Percentiles rank a stretch among this genome's conserved stretches.
Conservation (phyloP, 2,329 filamentous ascomycete species). For the Fusarium napiforme region DNA sequence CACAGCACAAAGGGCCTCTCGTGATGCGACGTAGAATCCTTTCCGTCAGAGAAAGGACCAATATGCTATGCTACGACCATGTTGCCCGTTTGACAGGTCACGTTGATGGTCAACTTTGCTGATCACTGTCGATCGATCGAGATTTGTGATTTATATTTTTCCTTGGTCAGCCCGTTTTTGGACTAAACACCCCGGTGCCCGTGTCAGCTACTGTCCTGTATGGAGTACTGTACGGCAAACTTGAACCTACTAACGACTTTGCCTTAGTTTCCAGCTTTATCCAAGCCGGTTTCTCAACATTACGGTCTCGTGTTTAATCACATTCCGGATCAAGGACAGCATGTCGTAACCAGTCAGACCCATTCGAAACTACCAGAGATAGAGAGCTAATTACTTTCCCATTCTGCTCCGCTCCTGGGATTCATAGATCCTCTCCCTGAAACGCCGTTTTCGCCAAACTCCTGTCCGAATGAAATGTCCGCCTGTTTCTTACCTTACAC, state of each 20-base stretch:
- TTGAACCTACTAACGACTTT: conserved; percentile 1
- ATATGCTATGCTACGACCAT: conserved; percentile 19
- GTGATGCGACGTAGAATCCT: conserved; percentile 22
- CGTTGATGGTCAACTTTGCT: conserved; percentile 13
- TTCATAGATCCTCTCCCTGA: conserved; percentile 18
- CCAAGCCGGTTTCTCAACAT: conserved; percentile 18
- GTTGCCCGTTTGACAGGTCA: conserved; percentile 31
- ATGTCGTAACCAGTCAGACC: neutral
- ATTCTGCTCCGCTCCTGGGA: conserved; percentile 9
- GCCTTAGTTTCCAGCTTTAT: neutral
- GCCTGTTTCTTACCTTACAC: neutral
- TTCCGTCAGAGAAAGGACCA: conserved; percentile 9
- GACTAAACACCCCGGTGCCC: conserved; percentile 10
- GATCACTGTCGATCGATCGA: conserved; percentile 41
- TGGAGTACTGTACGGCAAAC: neutral
- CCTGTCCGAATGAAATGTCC: conserved; percentile 3
- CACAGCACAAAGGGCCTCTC: conserved; percentile 18
- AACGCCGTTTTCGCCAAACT: conserved; percentile 41
- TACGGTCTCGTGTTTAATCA: neutral
- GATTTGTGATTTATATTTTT: conserved; percentile 26
- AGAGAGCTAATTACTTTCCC: conserved; percentile 15
- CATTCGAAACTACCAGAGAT: conserved; percentile 1
- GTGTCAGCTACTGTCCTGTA: neutral
- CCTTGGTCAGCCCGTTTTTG: conserved; percentile 1
- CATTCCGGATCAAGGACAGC: conserved; percentile 8